Evolutionary conservation across 768 basidiomycete species (phyloP), one percentile per base, ranked within the genome.

Genomic region (Floccularia luteovirens): DNA sequence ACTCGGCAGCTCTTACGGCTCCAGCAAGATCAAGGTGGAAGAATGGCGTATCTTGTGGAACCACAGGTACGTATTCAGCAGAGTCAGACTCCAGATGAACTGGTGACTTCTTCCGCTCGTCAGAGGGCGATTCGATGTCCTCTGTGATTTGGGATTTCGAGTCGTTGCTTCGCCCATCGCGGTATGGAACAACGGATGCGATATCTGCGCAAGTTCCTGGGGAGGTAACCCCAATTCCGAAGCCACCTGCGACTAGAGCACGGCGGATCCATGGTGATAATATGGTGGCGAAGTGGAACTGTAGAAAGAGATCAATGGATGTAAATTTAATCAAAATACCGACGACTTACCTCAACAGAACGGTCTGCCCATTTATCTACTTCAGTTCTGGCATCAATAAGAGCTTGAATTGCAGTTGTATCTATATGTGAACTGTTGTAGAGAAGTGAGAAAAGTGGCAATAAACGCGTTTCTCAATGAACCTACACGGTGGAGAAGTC

Each of bases 281-380:
- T 24, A 97, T 70, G 24, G 86, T 79, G 3, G 90, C 84, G 57
- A 99, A 99, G 65, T 98, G 94, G 72, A 96, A 98, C 75, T 90
- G 57, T 7, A 43, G 17, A 24, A 23, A 39, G 38, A 7, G 30
- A 24, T 30, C 14, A 11, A 38, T 8, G 10, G 10, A 30, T 10
- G 14, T 10, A 23, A 20, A 23, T 38, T 38, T 12, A 24, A 11
- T 19, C 6, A 11, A 10, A 36, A 43, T 7, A 7, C 32, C 19
- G 24, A 17, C 17, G 38, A 54, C 66, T 48, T 22, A 82, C 82
- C 66, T 89, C 85, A 1, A 90, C 74, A 3, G 78, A 70, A 44
- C 69, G 73, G 50, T 91, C 75, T 6, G 82, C 74, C 84, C 88
- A 97, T 51, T 78, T 75, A 56, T 97, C 91, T n/a, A 97, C 72